Base-by-base conservation (phyloP, 768 basidiomycete genomes). In the Suillus sp. region DNA sequence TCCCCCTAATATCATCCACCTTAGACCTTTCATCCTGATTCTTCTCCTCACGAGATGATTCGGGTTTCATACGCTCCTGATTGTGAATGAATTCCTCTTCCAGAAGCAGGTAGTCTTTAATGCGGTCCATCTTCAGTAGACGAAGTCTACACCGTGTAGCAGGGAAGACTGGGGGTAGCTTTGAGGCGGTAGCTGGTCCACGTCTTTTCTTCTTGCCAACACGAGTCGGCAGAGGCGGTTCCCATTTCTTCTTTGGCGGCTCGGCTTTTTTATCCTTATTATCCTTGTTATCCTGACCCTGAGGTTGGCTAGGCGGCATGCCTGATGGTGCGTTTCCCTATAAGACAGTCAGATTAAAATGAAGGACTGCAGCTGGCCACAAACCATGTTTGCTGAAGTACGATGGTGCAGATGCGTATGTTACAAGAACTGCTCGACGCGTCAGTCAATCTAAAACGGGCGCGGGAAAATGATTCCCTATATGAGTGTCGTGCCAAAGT, bases 81-180 rank as follows among this genome's bases (percentile, higher is more conserved):
- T 96, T 96, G 77, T 87, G 85, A 63, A 96, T 88, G 69, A 95
- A 96, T 77, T 96, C 95, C 73, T 96, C 93, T 79, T 99, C 97
- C 66, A 99, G 83, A 40, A 98, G 81, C 59, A 99, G 79, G 75
- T 98, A 98, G 75, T 99, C 97, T 79, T 99, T 97, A 78, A 98
- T 97, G 65, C 97, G 91, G 75, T 99, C 96, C 83, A 90, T 85
- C 84, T 99, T 99, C 64, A 99, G 86, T 61, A 99, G 85, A 72
- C 94, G 94, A 59, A 99, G 86, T 64, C 93, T 90, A 80, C 96
- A 99, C 61, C 97, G 89, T 22, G 95, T 97, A 32, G 93, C 96
- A 10, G 97, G 97, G 75, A 83, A 95, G 8, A 99, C 91, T 13
- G 95, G 83, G 22, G 96, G 96, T 3, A 99, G 87, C 74, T 96